phyloP scores from a whole-genome alignment of 1,284 basidiomycete species.

The Uromyces viciae-fabae region DNA sequence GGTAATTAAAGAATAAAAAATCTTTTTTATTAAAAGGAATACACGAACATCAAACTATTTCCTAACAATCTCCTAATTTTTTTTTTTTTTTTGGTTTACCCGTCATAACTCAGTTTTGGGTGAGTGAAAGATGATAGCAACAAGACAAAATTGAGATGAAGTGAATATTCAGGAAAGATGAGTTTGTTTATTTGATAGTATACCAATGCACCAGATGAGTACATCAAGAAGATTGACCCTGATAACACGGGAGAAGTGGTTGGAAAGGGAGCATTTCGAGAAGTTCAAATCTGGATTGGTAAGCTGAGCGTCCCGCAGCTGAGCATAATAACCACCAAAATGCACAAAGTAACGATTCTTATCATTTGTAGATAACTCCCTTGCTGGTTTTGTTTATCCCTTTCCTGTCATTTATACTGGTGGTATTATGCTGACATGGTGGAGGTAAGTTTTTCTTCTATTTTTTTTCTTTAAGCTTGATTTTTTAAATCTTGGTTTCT shows the following conservation, averaged over 20 bases:
- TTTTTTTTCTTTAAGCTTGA: neutral
- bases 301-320: too few relatives aligned
- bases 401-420: conserved; percentile 76
- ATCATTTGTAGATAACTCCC: conserved; percentile 58
- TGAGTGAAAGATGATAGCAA: neutral
- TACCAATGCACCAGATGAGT: conserved; percentile 66
- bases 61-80: neutral
- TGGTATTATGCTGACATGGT: conserved; percentile 68
- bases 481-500: neutral
- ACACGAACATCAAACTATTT: neutral
- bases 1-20: too few relatives aligned
- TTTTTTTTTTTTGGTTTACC: neutral
- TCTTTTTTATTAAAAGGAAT: too few relatives aligned
- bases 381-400: conserved; percentile 72
- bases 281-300: conserved; percentile 69
- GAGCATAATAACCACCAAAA: neutral
- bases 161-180: too few relatives aligned
- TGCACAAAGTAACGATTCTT: neutral
- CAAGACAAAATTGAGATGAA: too few relatives aligned
- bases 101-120: conserved; percentile 45
- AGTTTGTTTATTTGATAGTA: conserved; percentile 59
- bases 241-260: conserved; percentile 56
- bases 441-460: conserved; percentile 56
- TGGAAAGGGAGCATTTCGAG: conserved; percentile 70
- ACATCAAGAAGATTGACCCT: conserved; percentile 61